Evolutionary conservation across 768 basidiomycete genomes (phyloP).

Genomic region (Daedaleopsis sinensis): DNA sequence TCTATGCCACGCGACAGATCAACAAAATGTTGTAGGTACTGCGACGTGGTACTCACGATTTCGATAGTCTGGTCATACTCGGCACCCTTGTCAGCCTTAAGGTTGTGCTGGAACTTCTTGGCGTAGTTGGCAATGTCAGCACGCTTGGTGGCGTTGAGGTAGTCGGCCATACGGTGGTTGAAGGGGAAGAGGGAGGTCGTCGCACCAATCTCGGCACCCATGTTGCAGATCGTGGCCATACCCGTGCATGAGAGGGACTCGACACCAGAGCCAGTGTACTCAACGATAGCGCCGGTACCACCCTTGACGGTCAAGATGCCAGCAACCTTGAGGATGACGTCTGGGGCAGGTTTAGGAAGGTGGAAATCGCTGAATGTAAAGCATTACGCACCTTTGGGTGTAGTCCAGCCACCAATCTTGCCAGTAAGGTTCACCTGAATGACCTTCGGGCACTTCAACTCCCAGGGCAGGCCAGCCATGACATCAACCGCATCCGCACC

Average conservation of each 20-base stretch:
- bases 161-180: constrained; percentile 92
- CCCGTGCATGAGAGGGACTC: constrained; percentile 97
- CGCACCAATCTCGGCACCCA: constrained; percentile 99
- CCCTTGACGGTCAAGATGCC: constrained; percentile 99
- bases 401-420: constrained; percentile 95
- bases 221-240: constrained; percentile 99
- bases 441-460: constrained; percentile 98
- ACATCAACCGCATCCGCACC: constrained; percentile 99
- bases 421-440: constrained; percentile 97
- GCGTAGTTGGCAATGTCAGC: constrained; percentile 87
- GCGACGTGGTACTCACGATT: constrained; percentile 57
- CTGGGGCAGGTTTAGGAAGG: constrained; percentile 40
- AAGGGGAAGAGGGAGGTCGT: constrained; percentile 99
- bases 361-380: neutral
- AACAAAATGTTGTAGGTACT: neutral
- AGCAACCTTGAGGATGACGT: constrained; percentile 98
- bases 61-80: constrained; percentile 96
- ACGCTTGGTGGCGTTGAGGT: constrained; percentile 95
- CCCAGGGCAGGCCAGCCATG: constrained; percentile 98
- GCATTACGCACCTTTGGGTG: constrained; percentile 78
- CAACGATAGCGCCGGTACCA: constrained; percentile 98
- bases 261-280: constrained; percentile 94
- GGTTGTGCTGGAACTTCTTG: constrained; percentile 85
- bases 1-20: constrained; percentile 43
- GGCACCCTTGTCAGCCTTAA: constrained; percentile 82